phyloP scores from a whole-genome alignment of 495 filamentous ascomycete genomes.

The Trichodelitschia bisporula region DNA sequence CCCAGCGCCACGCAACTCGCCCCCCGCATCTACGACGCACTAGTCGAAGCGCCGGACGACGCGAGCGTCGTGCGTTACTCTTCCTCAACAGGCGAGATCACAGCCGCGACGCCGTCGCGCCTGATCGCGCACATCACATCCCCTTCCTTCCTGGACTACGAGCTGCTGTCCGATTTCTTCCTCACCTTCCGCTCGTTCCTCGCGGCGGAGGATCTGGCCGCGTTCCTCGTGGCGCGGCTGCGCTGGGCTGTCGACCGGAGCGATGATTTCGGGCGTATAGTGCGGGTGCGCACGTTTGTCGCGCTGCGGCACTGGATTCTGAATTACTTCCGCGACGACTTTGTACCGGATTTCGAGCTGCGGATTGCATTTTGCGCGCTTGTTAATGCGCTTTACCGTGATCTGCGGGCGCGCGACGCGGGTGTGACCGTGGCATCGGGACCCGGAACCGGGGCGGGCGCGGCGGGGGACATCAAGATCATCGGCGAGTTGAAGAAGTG shows the following conservation, averaged over 20 bases:
- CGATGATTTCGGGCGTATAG: conserved; percentile 73
- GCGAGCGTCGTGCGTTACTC: conserved; percentile 70
- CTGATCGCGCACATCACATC: conserved; percentile 97
- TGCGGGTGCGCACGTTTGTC: conserved; percentile 86
- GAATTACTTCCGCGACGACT: conserved; percentile 95
- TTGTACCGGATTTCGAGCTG: conserved; percentile 57
- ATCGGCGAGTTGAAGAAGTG: conserved; percentile 88
- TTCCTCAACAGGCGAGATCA: conserved; percentile 41
- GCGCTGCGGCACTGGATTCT: conserved; percentile 94
- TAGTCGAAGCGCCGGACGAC: conserved; percentile 51
- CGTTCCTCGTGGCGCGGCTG: conserved; percentile 61
- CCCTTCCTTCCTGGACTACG: conserved; percentile 86
- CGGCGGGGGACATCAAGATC: conserved; percentile 67
- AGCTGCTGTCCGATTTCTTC: conserved; percentile 94
- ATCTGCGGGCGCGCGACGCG: conserved; percentile 24
- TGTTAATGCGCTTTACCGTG: conserved; percentile 50
- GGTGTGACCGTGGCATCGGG: no score
- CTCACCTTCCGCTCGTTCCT: conserved; percentile 80
- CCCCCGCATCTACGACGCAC: conserved; percentile 32
- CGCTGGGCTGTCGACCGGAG: conserved; percentile 62
- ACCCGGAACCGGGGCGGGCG: no score
- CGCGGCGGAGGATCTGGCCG: conserved; percentile 45
- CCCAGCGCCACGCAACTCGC: background rate
- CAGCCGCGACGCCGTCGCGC: conserved; percentile 71
- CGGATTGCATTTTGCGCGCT: conserved; percentile 58